Percentiles rank a stretch among this genome's conserved stretches.
Evolutionary conservation across 2,329 filamentous ascomycete genomes (phyloP).

Genomic region (Polytolypa hystricis): DNA sequence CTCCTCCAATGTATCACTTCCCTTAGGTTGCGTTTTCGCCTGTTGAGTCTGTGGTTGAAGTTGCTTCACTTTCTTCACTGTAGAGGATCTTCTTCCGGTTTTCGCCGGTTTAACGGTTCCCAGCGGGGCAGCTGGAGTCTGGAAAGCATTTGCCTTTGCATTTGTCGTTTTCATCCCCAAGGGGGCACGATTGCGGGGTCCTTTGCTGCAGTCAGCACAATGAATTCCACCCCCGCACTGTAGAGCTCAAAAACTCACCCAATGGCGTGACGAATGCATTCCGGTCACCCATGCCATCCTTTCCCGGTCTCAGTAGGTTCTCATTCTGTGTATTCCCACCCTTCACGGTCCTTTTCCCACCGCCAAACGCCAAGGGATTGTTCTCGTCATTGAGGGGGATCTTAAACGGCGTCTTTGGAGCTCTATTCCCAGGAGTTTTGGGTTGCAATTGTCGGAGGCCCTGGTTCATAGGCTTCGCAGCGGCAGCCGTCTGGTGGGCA

Average conservation of each 20-base stretch:
- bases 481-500: constrained; percentile 58
- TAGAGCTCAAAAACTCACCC: constrained; percentile 44
- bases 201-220: constrained; percentile 26
- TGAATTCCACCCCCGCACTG: constrained; percentile 2
- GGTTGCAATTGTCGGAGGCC: constrained; percentile 49
- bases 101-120: constrained; percentile 51
- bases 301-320: constrained; percentile 45
- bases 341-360: constrained; percentile 49
- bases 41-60: constrained; percentile 33
- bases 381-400: constrained; percentile 78
- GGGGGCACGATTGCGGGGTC: constrained; percentile 61
- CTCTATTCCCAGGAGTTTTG: constrained; percentile 68
- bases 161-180: constrained; percentile 95
- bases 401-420: constrained; percentile 73
- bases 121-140: constrained; percentile 54
- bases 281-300: constrained; percentile 42
- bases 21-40: neutral
- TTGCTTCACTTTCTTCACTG: constrained; percentile 49
- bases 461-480: constrained; percentile 62
- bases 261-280: constrained; percentile 68
- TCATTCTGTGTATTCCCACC: constrained; percentile 40
- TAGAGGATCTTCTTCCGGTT: constrained; percentile 49
- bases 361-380: constrained; percentile 45
- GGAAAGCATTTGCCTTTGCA: constrained; percentile 62
- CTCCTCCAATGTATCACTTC: constrained; percentile 24